Evolutionary conservation across 2,329 filamentous ascomycete species (phyloP), one percentile per base, ranked within the genome.

Genomic region (Phialemonium atrogriseum): DNA sequence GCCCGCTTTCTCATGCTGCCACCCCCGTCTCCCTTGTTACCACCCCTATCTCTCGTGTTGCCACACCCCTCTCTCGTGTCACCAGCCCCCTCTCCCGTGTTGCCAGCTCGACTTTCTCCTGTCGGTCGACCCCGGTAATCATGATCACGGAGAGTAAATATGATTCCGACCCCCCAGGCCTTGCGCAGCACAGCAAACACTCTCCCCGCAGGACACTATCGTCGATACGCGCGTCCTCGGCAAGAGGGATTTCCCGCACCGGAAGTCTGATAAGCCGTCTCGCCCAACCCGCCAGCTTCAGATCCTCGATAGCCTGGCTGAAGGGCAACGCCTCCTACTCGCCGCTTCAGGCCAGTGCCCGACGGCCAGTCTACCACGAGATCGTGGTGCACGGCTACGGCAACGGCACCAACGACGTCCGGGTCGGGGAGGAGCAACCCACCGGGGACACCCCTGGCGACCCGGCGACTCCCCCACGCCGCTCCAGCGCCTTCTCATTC

Each of bases 151-250:
- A 70, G 36, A 67, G 73, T 36, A 65, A 66, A 36, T 69, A 70
- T 0, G 71, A 77, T 29, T 64, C 76, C 25, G 69, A 76, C 41
- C 73, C 74, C 39, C 61, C 68, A 33, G 64, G 64, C 0, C 50
- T 66, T 7, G 56, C 58, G 0, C n/a, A n/a, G n/a, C 60, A 64
- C 35, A 51, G 53, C 29, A 37, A 44, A 39, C 32, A 33, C 22
- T 27, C 38, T n/a, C 32, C 17, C 24, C 25, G 4, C 23, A 23
- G 30, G 10, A 11, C 12, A 3, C 6, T 15, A 14, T 10, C 25
- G 26, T 22, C 34, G 15, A 20, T 24, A 25, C 31, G 38, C 33
- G n/a, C 18, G 10, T 37, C 41, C 6, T 30, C 60, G 2, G 42
- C 45, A n/a, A 48, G 47, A 36, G 52, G 43, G 12, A 34, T 58